A percentile compares a stretch with the other conserved stretches of the same genome.
Evolutionary conservation across 2,329 filamentous ascomycete genomes (phyloP).

Genomic region (Ophiostoma tasmaniense): DNA sequence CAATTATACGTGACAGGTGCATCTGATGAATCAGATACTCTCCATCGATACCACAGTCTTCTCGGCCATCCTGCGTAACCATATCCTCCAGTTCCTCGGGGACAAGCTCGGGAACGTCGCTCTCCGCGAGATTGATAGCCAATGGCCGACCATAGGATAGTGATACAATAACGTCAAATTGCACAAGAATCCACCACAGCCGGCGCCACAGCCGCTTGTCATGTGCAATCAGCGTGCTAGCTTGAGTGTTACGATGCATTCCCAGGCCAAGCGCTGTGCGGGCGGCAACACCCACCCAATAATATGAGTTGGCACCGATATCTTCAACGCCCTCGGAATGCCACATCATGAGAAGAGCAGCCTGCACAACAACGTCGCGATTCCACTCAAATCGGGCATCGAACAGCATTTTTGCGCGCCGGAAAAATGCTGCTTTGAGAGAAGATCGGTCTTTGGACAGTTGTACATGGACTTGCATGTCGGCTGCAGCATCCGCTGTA

Average conservation of each 20-base stretch:
- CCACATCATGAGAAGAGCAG: conserved; percentile 47
- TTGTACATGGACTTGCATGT: background rate
- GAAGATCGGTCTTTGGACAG: background rate
- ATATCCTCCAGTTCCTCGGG: conserved; percentile 3
- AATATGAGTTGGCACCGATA: conserved; percentile 43
- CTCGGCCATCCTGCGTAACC: background rate
- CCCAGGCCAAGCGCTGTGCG: conserved; percentile 45
- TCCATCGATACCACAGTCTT: conserved; percentile 8
- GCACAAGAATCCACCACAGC: conserved; percentile 14
- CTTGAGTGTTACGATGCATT: conserved; percentile 37
- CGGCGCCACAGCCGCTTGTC: conserved; percentile 30
- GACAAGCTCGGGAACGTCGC: conserved; percentile 9
- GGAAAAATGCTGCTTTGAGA: conserved; percentile 41
- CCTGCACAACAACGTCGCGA: conserved; percentile 45
- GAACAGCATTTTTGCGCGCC: conserved; percentile 44
- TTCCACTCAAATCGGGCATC: conserved; percentile 46
- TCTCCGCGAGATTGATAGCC: conserved; percentile 6
- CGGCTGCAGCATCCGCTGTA: background rate
- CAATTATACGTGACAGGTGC: conserved; percentile 12
- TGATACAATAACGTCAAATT: conserved; percentile 12
- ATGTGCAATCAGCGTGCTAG: conserved; percentile 24
- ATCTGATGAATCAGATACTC: conserved; percentile 10
- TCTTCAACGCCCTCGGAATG: conserved; percentile 47
- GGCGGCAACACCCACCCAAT: conserved; percentile 45
- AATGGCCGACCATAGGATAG: conserved; percentile 9